Percentiles rank a stretch among this genome's conserved stretches.
Evolutionary conservation across 345 rosid species (phyloP).

Genomic region (Citrus medica): DNA sequence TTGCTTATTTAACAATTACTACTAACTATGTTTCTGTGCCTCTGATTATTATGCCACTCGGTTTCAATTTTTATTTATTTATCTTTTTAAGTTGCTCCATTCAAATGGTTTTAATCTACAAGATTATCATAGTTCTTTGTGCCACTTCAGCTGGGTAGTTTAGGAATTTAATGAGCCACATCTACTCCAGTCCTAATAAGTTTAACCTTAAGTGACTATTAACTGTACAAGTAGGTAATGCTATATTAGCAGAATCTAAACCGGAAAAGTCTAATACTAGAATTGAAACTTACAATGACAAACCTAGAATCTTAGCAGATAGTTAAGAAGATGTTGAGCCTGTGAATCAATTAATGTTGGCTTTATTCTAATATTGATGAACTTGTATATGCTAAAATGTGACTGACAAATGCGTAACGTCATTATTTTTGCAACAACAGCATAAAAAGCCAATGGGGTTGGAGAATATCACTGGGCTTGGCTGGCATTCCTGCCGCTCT

Average conservation of each 20-base stretch:
- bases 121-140: background rate
- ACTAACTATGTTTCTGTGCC: background rate
- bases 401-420: background rate
- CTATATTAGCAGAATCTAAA: background rate
- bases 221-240: no score
- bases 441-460: conserved; percentile 84
- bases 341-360: background rate
- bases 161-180: background rate
- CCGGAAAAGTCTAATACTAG: background rate
- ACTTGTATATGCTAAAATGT: background rate
- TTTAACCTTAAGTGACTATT: background rate
- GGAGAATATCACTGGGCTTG: conserved; percentile 87
- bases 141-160: background rate
- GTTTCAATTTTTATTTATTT: background rate
- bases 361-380: background rate
- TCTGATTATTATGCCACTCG: background rate
- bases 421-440: conserved; percentile 30
- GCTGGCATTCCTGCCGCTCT: conserved; percentile 89
- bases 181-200: background rate
- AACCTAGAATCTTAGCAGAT: no score
- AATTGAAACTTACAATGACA: no score
- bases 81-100: no score
- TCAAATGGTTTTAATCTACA: background rate
- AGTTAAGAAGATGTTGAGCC: no score
- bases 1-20: no score